phyloP scores from a whole-genome alignment of 2,329 filamentous ascomycete genomes.

The Neonectria ditissima region DNA sequence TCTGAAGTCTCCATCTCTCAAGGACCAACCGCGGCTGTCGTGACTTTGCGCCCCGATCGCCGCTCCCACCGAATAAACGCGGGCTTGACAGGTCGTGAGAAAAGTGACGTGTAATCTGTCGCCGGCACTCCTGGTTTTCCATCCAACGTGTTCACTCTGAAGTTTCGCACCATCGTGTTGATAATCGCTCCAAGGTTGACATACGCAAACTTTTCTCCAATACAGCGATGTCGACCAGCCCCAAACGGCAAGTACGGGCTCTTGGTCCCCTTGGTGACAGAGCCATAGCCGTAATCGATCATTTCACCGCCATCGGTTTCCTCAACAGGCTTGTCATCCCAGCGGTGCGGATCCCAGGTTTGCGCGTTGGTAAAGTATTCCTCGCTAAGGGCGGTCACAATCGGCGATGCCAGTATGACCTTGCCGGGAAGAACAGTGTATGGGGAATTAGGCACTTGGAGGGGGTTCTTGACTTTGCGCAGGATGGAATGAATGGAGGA shows the following conservation, averaged over 20 bases:
- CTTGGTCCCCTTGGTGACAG: slow-evolving; percentile 48
- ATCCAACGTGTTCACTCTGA: slow-evolving; percentile 69
- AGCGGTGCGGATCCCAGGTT: slow-evolving; percentile 49
- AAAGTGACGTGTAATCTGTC: slow-evolving; percentile 72
- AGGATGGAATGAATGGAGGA: slow-evolving; percentile 80
- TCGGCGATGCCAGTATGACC: slow-evolving; percentile 57
- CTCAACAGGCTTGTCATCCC: slow-evolving; percentile 35
- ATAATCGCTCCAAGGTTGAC: slow-evolving; percentile 75
- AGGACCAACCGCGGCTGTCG: no score
- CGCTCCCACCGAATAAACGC: slow-evolving; percentile 51
- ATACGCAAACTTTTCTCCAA: slow-evolving; percentile 82
- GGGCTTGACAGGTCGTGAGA: slow-evolving; percentile 51
- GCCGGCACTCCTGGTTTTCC: slow-evolving; percentile 67
- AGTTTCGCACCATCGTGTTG: slow-evolving; percentile 69
- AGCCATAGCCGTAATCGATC: slow-evolving; percentile 47
- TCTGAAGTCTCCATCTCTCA: no score
- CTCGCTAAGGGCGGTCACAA: slow-evolving; percentile 59
- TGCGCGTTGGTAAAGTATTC: slow-evolving; percentile 65
- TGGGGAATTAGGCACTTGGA: slow-evolving; percentile 67
- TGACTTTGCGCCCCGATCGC: slow-evolving; percentile 15
- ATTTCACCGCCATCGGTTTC: slow-evolving; percentile 34
- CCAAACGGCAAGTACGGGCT: slow-evolving; percentile 74
- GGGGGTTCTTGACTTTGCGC: slow-evolving; percentile 76
- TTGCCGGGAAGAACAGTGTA: slow-evolving; percentile 68
- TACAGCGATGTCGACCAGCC: slow-evolving; percentile 78